Conservation (phyloP, 1,284 basidiomycete genomes). For the Leccinum pallidistipes region DNA sequence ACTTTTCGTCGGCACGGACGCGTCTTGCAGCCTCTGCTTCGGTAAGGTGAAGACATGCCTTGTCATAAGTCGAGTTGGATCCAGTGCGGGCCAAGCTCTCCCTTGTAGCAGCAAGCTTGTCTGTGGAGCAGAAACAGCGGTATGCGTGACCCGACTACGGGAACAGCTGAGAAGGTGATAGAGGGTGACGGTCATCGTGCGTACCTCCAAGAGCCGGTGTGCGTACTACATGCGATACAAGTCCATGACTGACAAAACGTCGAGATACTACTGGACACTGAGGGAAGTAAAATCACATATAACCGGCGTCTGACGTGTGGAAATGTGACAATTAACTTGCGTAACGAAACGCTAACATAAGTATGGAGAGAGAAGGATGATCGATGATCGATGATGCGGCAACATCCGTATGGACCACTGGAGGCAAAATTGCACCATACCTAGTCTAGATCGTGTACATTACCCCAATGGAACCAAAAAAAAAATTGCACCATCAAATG, state of each 20-base stretch:
- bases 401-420: no score
- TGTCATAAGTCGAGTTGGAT: slow-evolving; percentile 80
- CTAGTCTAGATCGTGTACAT: no score
- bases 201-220: slow-evolving; percentile 73
- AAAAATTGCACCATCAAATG: no score
- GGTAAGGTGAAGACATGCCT: slow-evolving; percentile 79
- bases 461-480: no score
- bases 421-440: no score
- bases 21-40: slow-evolving; percentile 81
- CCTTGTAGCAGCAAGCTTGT: slow-evolving; percentile 66
- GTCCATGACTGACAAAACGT: slow-evolving; percentile 68
- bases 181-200: background rate
- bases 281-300: no score
- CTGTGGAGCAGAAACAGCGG: slow-evolving; percentile 87
- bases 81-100: slow-evolving; percentile 69
- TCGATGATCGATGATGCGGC: no score
- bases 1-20: slow-evolving; percentile 74
- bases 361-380: no score
- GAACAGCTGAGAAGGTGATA: background rate
- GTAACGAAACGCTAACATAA: no score
- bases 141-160: slow-evolving; percentile 84
- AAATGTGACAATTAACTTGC: no score
- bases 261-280: background rate
- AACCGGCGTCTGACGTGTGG: no score
- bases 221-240: slow-evolving; percentile 74